Evolutionary conservation across 805 yeast genomes (phyloP).

Genomic region (Ogataea angusta): DNA sequence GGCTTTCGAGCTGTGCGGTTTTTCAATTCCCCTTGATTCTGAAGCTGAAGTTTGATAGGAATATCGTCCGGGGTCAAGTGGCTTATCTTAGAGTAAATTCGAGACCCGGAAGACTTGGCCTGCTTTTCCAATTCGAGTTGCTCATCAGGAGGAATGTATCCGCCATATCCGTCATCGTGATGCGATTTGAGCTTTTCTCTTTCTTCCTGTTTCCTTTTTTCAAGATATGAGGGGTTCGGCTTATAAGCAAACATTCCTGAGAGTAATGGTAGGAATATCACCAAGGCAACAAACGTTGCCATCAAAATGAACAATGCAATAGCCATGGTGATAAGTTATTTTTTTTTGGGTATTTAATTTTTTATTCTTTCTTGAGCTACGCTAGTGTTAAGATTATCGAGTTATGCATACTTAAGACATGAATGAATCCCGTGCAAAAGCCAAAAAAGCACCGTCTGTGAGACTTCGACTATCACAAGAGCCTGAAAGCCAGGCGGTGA

Average conservation of each 20-base stretch:
- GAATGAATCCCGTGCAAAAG: neutral
- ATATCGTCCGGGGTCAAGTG: conserved; percentile 28
- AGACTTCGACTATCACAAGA: conserved; percentile 2
- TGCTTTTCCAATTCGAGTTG: conserved; percentile 9
- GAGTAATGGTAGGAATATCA: conserved; percentile 25
- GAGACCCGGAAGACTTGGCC: conserved; percentile 18
- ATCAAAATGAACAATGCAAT: conserved; percentile 18
- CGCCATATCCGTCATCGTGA: conserved; percentile 7
- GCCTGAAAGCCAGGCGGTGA: neutral
- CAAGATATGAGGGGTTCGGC: conserved; percentile 26
- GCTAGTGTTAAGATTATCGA: too few species aligned
- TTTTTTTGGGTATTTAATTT: neutral
- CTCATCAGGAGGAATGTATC: conserved; percentile 34
- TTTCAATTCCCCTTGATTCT: conserved; percentile 18
- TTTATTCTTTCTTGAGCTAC: neutral
- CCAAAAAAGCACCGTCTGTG: conserved; percentile 1
- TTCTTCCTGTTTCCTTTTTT: conserved; percentile 13
- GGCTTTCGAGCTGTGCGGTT: conserved; percentile 14
- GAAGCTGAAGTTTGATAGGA: conserved; percentile 29
- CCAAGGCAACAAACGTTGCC: conserved; percentile 21
- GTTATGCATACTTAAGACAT: neutral
- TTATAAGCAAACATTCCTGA: conserved; percentile 29
- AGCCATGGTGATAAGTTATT: conserved; percentile 7
- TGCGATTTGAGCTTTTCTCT: neutral
- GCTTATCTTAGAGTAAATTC: conserved; percentile 26